These are phyloP conservation scores for Vitis rotundifolia DNA, from an alignment of 164 flowering plant genomes.

Conservation along the genomic window DNA sequence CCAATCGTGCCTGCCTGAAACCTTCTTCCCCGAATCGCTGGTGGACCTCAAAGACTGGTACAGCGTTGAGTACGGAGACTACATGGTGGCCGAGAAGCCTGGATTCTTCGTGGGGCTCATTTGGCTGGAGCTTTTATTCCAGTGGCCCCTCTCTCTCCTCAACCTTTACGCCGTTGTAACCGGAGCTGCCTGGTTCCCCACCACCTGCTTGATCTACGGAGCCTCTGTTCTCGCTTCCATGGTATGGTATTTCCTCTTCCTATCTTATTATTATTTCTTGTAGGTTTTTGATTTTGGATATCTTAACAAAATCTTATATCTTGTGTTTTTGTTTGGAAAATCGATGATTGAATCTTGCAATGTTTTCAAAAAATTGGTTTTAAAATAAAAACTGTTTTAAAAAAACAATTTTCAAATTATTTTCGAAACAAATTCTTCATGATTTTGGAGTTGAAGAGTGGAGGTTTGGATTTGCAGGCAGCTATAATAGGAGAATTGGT, in stretches of 20 bases:
- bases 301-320: too few relatives aligned
- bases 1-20: slow-evolving; percentile 45
- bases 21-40: slow-evolving; percentile 45
- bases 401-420: too few relatives aligned
- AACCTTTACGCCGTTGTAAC: slow-evolving; percentile 48
- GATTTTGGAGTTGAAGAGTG: too few relatives aligned
- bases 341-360: too few relatives aligned
- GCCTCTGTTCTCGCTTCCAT: slow-evolving; percentile 48
- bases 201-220: slow-evolving; percentile 75
- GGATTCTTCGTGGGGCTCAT: slow-evolving; percentile 59
- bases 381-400: too few relatives aligned
- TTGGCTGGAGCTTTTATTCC: slow-evolving; percentile 64
- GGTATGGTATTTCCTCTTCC: slow-evolving; percentile 34
- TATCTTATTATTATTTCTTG: not conserved
- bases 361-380: too few relatives aligned
- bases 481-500: slow-evolving; percentile 56
- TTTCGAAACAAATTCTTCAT: too few relatives aligned
- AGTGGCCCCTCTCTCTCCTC: slow-evolving; percentile 67
- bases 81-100: slow-evolving; percentile 61
- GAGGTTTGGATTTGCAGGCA: slow-evolving; percentile 26
- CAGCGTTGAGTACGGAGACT: slow-evolving; percentile 45
- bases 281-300: not conserved
- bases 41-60: slow-evolving; percentile 50
- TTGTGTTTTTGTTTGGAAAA: too few relatives aligned
- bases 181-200: slow-evolving; percentile 47